Evolutionary conservation across 176 grass and related monocot species (phyloP), one percentile per base, ranked within the genome.

Genomic region (Canna indica): DNA sequence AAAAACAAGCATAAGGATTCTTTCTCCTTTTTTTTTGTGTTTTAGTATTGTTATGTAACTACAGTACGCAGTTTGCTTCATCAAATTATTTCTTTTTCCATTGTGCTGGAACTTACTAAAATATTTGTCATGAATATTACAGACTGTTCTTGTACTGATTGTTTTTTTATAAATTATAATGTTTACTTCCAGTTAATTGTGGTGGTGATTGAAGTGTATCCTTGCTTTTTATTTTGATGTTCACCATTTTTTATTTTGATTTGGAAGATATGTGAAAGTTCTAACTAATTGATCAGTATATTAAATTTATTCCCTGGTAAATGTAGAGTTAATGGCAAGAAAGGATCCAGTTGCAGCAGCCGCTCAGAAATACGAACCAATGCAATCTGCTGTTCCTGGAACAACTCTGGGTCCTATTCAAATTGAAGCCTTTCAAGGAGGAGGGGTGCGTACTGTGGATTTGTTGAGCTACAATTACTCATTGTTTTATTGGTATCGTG

Each of bases 301-400:
- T 42, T 48, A 35, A 50, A 52, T 65, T 65, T 45, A 35, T 54
- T 7, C 32, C 20, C 29, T 42, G 59, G 5, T 28, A 71, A 27
- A 50, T 81, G 45, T 74, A 99, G 94, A 45, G 73, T 87, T 80
- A 71, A 90, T 99, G 94, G 86, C 88, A 72, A 78, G 81, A 60
- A 99, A 90, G 54, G 84, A 99, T 80, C 86, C 94, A 18, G 82
- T 90, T 73, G 94, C 94, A 59, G 94, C 82, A 72, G 94, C 94
- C 67, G 94, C 94, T 70, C 86, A 87, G 75, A 99, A 99, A 77
- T 99, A 99, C 61, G 88, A 90, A 76, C 94, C 94, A 66, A 92
- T 97, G 79, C 89, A 97, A 65, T 97, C 89, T 54, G 82, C 94
- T 81, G 94, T 97, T 82, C 94, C 89, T 52, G 89, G 94, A 79